phyloP scores from a whole-genome alignment of 2,329 filamentous ascomycete species.

The Ascochyta clinopodiicola region DNA sequence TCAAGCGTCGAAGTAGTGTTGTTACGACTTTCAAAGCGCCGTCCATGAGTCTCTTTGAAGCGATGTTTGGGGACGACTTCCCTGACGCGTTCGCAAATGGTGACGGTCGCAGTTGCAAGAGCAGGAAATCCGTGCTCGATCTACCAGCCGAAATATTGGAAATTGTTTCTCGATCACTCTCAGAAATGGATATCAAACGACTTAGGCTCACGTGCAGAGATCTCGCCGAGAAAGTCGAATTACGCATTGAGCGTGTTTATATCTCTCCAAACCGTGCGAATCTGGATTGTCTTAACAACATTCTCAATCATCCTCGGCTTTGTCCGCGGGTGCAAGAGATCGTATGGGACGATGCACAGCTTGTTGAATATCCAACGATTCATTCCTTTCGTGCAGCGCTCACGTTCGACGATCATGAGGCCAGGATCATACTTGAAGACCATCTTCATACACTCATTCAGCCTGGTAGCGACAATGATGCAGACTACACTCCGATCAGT shows the following conservation, averaged over 20 bases:
- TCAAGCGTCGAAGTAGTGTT: conserved; percentile 29
- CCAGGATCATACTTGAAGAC: not conserved
- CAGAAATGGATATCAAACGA: conserved; percentile 29
- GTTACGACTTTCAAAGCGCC: conserved; percentile 28
- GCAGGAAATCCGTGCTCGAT: conserved; percentile 26
- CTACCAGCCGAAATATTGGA: conserved; percentile 29
- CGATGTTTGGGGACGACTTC: conserved; percentile 34
- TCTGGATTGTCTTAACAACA: conserved; percentile 45
- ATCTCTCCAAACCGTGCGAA: conserved; percentile 51
- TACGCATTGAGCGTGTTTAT: conserved; percentile 49
- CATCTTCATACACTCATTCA: conserved; percentile 2
- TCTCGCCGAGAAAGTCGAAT: conserved; percentile 25
- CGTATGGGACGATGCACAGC: conserved; percentile 51
- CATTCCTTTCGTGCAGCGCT: conserved; percentile 14
- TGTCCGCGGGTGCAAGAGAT: conserved; percentile 46
- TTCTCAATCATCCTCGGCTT: conserved; percentile 48
- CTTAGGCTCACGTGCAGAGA: conserved; percentile 26
- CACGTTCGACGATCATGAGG: not conserved
- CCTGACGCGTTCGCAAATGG: conserved; percentile 27
- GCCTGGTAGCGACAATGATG: not conserved
- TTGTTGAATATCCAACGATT: conserved; percentile 26
- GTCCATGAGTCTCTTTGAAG: conserved; percentile 33
- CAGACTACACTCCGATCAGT: conserved; percentile 5
- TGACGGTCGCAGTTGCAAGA: conserved; percentile 16
- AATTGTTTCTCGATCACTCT: conserved; percentile 23